Evolutionary conservation across 345 rosid genomes (phyloP).

Genomic region (Streptanthus diversifolius): DNA sequence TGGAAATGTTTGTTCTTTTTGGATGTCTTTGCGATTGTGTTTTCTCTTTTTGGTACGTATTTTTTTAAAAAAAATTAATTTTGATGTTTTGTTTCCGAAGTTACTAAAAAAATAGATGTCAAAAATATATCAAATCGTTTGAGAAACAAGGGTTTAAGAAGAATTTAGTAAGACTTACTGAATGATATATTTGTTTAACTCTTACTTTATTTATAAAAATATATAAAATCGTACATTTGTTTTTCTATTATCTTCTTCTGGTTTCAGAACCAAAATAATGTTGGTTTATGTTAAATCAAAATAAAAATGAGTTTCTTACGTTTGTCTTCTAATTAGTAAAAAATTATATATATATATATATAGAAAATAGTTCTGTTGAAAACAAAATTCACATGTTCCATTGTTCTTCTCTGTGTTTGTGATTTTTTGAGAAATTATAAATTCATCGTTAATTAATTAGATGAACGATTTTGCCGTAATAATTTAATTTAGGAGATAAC

Average conservation of each 20-base stretch:
- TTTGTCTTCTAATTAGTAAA: neutral
- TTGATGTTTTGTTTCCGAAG: neutral
- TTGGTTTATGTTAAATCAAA: neutral
- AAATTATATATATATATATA: neutral
- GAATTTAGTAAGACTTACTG: neutral
- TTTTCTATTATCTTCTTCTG: neutral
- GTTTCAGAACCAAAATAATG: neutral
- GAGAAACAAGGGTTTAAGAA: neutral
- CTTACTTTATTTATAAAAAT: neutral
- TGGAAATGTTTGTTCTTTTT: constrained; percentile 30
- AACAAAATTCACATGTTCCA: neutral
- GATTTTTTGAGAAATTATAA: neutral
- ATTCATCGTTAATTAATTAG: neutral
- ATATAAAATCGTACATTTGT: neutral
- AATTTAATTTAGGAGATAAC: neutral
- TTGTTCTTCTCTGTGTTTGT: neutral
- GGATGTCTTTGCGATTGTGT: constrained; percentile 20
- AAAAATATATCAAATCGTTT: neutral
- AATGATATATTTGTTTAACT: neutral
- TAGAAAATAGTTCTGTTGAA: neutral
- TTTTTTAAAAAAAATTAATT: neutral
- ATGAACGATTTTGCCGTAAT: neutral
- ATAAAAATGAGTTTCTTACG: neutral
- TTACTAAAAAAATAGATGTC: neutral
- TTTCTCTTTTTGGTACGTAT: neutral